Evolutionary conservation across 2,329 filamentous ascomycete species (phyloP).

Genomic region (Xylaria arbuscula): DNA sequence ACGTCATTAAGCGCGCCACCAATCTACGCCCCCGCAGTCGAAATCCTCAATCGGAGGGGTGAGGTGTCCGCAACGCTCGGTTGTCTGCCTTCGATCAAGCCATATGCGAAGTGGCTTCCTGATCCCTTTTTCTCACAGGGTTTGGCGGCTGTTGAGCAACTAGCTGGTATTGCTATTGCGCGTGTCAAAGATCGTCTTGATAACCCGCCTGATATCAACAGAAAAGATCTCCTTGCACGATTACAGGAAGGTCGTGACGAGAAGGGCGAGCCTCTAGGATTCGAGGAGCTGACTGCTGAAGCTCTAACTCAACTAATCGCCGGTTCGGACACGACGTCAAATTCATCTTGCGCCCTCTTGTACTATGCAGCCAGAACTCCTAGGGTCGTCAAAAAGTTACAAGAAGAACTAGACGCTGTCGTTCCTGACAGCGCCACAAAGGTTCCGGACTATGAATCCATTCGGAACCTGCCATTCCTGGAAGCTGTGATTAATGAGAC

Average conservation of each 20-base stretch:
- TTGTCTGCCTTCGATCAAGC: conserved; percentile 77
- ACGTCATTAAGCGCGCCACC: conserved; percentile 68
- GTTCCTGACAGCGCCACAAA: conserved; percentile 64
- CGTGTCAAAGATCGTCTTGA: conserved; percentile 80
- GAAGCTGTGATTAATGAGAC: conserved; percentile 82
- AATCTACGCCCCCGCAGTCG: conserved; percentile 80
- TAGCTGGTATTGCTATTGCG: conserved; percentile 89
- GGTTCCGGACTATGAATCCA: conserved; percentile 77
- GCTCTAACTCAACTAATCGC: conserved; percentile 89
- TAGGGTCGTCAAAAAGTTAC: conserved; percentile 76
- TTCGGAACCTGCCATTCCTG: conserved; percentile 81
- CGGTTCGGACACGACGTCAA: conserved; percentile 80
- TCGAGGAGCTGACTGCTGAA: conserved; percentile 86
- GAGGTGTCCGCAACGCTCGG: conserved; percentile 87
- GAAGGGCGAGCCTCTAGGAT: conserved; percentile 77
- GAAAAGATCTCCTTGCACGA: conserved; percentile 82
- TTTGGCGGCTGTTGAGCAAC: conserved; percentile 77
- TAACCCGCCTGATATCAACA: conserved; percentile 71
- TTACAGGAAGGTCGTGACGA: conserved; percentile 89
- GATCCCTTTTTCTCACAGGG: conserved; percentile 85
- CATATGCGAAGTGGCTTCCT: conserved; percentile 82
- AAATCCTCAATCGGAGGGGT: conserved; percentile 88
- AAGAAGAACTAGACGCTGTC: conserved; percentile 77
- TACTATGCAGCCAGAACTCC: conserved; percentile 79
- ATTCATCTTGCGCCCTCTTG: conserved; percentile 84